These are phyloP conservation scores for Liquidambar formosana DNA, from an alignment of 164 flowering plant genomes.

Conservation along the genomic window DNA sequence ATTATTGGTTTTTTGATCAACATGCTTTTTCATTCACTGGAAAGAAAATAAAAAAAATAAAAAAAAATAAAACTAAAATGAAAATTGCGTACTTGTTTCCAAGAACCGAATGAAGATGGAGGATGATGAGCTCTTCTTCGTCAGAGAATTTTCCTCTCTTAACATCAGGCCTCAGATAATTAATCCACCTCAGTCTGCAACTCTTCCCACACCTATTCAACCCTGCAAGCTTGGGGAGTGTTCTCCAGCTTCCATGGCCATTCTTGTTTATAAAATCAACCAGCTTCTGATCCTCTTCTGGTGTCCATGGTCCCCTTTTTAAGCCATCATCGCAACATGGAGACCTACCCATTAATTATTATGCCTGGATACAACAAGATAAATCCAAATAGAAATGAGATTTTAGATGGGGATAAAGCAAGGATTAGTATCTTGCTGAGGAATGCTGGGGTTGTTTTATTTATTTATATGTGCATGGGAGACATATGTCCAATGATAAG, in stretches of 20 bases:
- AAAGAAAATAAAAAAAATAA: not conserved
- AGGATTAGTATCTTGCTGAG: not conserved
- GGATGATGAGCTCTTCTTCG: constrained; percentile 54
- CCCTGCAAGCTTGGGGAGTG: constrained; percentile 61
- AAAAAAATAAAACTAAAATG: too few relatives aligned
- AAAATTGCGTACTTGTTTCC: constrained; percentile 59
- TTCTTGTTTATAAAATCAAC: constrained; percentile 37
- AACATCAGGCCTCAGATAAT: constrained; percentile 59
- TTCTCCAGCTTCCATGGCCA: constrained; percentile 64
- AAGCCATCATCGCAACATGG: constrained; percentile 38
- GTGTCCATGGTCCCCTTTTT: constrained; percentile 72
- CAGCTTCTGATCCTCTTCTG: constrained; percentile 55
- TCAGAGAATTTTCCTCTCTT: constrained; percentile 61
- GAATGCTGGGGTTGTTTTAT: constrained; percentile 3
- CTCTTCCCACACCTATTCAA: constrained; percentile 75
- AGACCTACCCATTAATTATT: constrained; percentile 60
- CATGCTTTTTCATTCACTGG: not conserved
- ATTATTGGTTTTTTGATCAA: not conserved
- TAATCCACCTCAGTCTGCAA: constrained; percentile 62
- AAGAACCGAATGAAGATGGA: constrained; percentile 60
- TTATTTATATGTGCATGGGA: constrained; percentile 14
- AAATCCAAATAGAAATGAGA: too few relatives aligned
- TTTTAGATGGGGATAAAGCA: too few relatives aligned
- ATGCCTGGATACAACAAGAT: not conserved
- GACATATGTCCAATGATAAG: not conserved